A percentile compares a stretch with the other conserved stretches of the same genome.
phyloP scores from a whole-genome alignment of 371 early-diverging fungal genomes.

The Mucor circinelloides region DNA sequence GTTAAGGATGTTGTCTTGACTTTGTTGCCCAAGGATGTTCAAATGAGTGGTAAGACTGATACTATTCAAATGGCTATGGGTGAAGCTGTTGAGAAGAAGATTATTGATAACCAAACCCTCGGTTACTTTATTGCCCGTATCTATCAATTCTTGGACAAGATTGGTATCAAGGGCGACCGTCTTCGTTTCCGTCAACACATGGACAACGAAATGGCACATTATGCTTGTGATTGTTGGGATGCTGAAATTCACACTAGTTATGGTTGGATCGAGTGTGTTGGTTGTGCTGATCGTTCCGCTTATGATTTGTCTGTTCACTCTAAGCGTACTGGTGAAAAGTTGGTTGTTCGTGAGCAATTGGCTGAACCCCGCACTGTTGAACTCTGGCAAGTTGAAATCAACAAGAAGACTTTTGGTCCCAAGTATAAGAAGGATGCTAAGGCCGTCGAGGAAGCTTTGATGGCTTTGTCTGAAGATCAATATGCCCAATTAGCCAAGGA shows the following conservation, averaged over 20 bases:
- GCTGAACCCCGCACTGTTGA: conserved; percentile 83
- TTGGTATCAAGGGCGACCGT: conserved; percentile 91
- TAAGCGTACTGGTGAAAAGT: conserved; percentile 88
- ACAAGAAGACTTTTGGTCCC: conserved; percentile 94
- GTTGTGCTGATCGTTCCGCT: conserved; percentile 99
- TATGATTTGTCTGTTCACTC: conserved; percentile 98
- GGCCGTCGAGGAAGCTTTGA: conserved; percentile 80
- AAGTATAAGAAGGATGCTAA: conserved; percentile 92
- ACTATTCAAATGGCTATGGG: conserved; percentile 80
- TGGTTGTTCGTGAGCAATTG: conserved; percentile 91
- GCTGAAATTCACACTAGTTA: conserved; percentile 93
- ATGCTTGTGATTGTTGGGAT: conserved; percentile 99
- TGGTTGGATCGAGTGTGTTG: conserved; percentile 99
- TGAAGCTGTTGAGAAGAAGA: conserved; percentile 90
- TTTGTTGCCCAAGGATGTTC: conserved; percentile 79
- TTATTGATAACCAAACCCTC: conserved; percentile 97
- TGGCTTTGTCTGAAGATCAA: conserved; percentile 61
- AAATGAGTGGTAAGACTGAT: conserved; percentile 78
- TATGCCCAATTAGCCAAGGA: conserved; percentile 64
- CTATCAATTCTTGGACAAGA: conserved; percentile 88
- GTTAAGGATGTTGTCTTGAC: conserved; percentile 79
- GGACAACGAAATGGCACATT: conserved; percentile 99
- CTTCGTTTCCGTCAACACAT: conserved; percentile 99
- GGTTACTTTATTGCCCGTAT: conserved; percentile 99
- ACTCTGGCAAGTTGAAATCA: conserved; percentile 81